Base-by-base conservation (phyloP, 805 yeast species). In the Saturnispora mendoncae region DNA sequence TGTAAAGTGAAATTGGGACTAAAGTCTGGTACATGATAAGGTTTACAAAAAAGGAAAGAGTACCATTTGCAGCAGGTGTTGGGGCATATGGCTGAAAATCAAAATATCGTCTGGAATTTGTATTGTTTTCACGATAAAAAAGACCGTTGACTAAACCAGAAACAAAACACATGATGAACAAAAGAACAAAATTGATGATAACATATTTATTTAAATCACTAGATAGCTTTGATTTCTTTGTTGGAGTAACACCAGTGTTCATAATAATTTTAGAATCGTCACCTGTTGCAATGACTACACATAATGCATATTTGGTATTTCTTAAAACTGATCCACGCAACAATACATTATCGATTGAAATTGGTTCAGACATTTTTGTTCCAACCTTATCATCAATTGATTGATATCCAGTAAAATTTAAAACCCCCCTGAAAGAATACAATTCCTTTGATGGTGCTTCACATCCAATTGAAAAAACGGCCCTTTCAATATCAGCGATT, bases 1-100 rank as follows among this genome's bases (percentile, higher is more conserved):
- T 77, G 57, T 81, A 83, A 42, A 83, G 69, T 3, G 94, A 83
- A 50, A 83, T 82, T 8, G 94, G 94, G 33, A 83, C 85, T 60
- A 83, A 65, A 2, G 84, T 71, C 61, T 84, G 92, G 56, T 82
- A 78, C 51, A 83, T 66, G 54, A 83, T 80, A 50, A 83, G 66
- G 2, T 80, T 76, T 24, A 84, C 90, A 59, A 79, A 79, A 54
- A 82, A 84, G 13, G 76, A 69, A 35, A 82, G 71, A 6, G 78
- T 57, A 39, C 88, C 94, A 50, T 77, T 79, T 7, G 69, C 68
- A 1, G 84, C 74, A 0, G 90, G 65, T 3, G 74, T 61, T 2
- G 73, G 68, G 2, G 77, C 82, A 51, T 68, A 68, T 1, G 84
- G 72, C 26, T 74, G 74, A 47, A 66, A 76, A 47, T 83, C 92